These are phyloP conservation scores for Jamesozyma spencerorum DNA, from an alignment of 805 yeast species.

Conservation along the genomic window DNA sequence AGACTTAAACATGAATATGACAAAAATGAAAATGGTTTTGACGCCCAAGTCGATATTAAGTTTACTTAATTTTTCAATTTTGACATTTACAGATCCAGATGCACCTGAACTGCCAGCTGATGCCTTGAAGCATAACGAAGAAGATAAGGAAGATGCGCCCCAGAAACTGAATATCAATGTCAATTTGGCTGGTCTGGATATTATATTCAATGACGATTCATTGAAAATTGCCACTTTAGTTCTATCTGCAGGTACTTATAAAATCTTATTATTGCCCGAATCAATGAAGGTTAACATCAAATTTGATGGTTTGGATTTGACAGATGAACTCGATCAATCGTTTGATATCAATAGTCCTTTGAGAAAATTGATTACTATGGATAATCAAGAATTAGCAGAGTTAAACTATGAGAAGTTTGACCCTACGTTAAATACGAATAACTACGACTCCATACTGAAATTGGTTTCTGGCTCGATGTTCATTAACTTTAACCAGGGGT, in stretches of 20 bases:
- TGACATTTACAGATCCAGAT: conserved; percentile 79
- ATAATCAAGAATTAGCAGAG: conserved; percentile 69
- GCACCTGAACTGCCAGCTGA: conserved; percentile 63
- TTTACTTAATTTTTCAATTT: conserved; percentile 66
- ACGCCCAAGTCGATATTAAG: conserved; percentile 73
- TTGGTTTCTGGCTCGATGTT: conserved; percentile 62
- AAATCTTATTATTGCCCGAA: conserved; percentile 61
- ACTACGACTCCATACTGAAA: conserved; percentile 34
- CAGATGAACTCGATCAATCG: conserved; percentile 65
- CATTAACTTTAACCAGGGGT: conserved; percentile 72
- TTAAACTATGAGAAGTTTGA: conserved; percentile 77
- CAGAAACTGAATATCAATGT: conserved; percentile 65
- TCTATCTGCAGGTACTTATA: conserved; percentile 62
- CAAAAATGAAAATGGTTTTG: conserved; percentile 66
- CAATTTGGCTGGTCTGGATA: conserved; percentile 59
- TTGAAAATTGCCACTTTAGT: conserved; percentile 70
- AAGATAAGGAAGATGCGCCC: conserved; percentile 51
- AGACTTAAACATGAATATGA: conserved; percentile 58
- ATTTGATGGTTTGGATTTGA: conserved; percentile 69
- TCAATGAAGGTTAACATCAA: conserved; percentile 62
- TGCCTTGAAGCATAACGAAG: conserved; percentile 57
- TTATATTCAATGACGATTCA: conserved; percentile 76
- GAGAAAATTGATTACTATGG: conserved; percentile 64
- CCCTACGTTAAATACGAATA: conserved; percentile 36
- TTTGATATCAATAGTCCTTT: conserved; percentile 49